Evolutionary conservation across 139 green algal species (phyloP), one percentile per base, ranked within the genome.

Genomic region (Nannochloris sp.): DNA sequence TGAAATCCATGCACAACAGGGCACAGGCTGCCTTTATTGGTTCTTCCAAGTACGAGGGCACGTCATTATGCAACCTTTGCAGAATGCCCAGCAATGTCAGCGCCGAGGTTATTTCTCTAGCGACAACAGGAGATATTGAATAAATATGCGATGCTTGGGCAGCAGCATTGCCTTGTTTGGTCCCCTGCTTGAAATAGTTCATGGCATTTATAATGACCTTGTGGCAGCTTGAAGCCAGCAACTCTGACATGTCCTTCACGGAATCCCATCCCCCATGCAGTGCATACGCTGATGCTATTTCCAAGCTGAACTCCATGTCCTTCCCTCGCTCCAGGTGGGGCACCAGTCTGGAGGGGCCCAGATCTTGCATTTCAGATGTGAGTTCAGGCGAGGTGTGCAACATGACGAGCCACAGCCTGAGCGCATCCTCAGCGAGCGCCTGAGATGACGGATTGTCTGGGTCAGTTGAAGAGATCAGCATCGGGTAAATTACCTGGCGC

Each of bases 391-490:
- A 60, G 5, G 50, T 48, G 3, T 23, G 9, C 43, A 83, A 64
- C 40, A 73, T 63, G 7, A 61, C 70, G 6, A 44, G 31, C 57
- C 69, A 71, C 27, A 81, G 68, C 14, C 57, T 66, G 48, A 78
- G 46, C 5, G 71, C 82, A 61, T 89, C 82, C 15, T 89, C 84
- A 23, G 86, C 48, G 16, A 89, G 43, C 18, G 78, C 74, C 57
- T 88, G 83, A 5, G 48, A 46, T 57, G 86, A 75, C 0, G 69
- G 48, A 36, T 62, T 70, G 31, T 57, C 64, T 12, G 75, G 43
- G 24, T 73, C 69, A 7, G 81, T 83, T 14, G 77, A 70, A 56
- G 79, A 81, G 21, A 64, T 44, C 29, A 91, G 78, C 57, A 91
- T 72, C 12, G 83, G 79, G 34, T 75, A 82, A 51, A 91, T 66